Evolutionary conservation across 805 yeast genomes (phyloP).

Genomic region (Schwanniomyces vanrijiae): DNA sequence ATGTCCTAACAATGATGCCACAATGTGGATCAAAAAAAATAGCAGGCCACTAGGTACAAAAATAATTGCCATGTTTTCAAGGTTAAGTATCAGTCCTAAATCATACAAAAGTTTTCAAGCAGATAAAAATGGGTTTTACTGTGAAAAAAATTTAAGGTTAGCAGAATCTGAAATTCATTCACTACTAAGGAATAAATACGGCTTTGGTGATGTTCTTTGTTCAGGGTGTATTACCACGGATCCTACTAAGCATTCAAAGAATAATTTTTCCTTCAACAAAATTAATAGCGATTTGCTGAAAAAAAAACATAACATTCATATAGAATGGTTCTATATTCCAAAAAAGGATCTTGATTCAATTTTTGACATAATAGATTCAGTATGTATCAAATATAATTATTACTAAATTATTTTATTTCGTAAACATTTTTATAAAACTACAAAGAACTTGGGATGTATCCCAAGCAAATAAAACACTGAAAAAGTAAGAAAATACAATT

Average conservation of each 20-base stretch:
- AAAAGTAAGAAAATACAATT: not conserved
- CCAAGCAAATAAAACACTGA: not conserved
- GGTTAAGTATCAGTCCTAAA: not conserved
- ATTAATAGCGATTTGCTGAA: not conserved
- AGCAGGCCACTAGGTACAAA: not conserved
- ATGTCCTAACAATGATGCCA: conserved; percentile 24
- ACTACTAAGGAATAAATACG: conserved; percentile 37
- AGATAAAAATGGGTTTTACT: conserved; percentile 35
- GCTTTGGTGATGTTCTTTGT: conserved; percentile 50
- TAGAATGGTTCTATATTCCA: conserved; percentile 60
- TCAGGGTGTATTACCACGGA: conserved; percentile 35
- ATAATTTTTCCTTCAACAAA: no score
- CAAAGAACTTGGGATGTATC: not conserved
- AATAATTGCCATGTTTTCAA: conserved; percentile 7
- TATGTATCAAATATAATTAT: conserved; percentile 11
- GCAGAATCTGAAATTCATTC: conserved; percentile 47
- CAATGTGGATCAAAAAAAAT: not conserved
- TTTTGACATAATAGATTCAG: conserved; percentile 31
- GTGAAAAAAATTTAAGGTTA: conserved; percentile 23
- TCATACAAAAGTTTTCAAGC: conserved; percentile 17
- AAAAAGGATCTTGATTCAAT: conserved; percentile 34
- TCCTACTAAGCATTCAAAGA: not conserved
- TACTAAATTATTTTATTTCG: conserved; percentile 2
- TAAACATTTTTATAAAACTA: conserved; percentile 1
- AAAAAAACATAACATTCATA: conserved; percentile 36